A percentile compares a stretch with the other conserved stretches of the same genome.
Conservation (phyloP, 1,139 yeast genomes). For the Maudiozyma humilis region DNA sequence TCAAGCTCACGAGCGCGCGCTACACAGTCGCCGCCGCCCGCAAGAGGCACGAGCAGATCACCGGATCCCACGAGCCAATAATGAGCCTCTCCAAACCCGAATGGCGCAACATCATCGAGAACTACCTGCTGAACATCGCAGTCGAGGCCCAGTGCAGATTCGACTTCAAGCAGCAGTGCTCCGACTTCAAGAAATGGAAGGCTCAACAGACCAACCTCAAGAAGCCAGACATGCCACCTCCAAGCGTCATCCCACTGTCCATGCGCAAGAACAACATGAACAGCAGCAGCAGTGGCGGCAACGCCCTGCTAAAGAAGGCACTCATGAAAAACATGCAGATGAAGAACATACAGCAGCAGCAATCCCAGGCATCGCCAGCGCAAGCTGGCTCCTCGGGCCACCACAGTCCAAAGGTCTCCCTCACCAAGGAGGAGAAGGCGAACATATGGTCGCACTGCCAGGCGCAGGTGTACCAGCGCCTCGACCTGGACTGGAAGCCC, state of each 20-base stretch:
- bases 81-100: slow-evolving; percentile 41
- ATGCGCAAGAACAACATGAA: slow-evolving; percentile 8
- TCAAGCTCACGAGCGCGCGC: slow-evolving; percentile 48
- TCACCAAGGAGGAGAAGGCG: slow-evolving; percentile 48
- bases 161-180: slow-evolving; percentile 46
- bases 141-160: slow-evolving; percentile 62
- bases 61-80: slow-evolving; percentile 20
- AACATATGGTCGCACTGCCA: slow-evolving; percentile 55
- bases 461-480: slow-evolving; percentile 43
- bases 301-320: slow-evolving; percentile 22
- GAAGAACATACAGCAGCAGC: slow-evolving; percentile 13
- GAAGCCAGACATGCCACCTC: slow-evolving; percentile 31
- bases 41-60: slow-evolving; percentile 36
- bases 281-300: slow-evolving; percentile 7
- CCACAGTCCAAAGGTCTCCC: slow-evolving; percentile 23
- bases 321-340: slow-evolving; percentile 24
- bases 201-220: slow-evolving; percentile 20
- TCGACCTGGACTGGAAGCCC: slow-evolving; percentile 54
- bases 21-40: slow-evolving; percentile 54
- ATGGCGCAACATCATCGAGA: slow-evolving; percentile 64
- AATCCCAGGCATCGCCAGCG: background rate
- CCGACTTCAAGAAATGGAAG: slow-evolving; percentile 37
- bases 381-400: background rate
- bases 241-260: slow-evolving; percentile 23
- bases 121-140: slow-evolving; percentile 52